These are phyloP conservation scores for Zea luxurians DNA, from an alignment of 176 grass and related monocot species.

Conservation along the genomic window DNA sequence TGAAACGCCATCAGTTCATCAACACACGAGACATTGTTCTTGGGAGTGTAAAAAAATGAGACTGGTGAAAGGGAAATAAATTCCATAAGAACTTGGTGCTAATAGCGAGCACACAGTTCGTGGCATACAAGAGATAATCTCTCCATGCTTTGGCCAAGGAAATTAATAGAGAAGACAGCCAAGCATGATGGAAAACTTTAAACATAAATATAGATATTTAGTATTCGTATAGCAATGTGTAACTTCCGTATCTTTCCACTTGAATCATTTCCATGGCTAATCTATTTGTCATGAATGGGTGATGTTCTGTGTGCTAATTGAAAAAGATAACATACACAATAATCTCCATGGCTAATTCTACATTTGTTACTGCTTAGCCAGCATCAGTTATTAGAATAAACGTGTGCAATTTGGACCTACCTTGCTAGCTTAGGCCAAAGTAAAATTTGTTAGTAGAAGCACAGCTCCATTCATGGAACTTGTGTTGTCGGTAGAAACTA, in stretches of 20 bases:
- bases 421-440: not conserved
- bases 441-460: not conserved
- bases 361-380: not conserved
- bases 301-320: not conserved
- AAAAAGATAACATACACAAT: not conserved
- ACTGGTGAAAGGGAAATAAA: not conserved
- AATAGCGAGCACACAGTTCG: not conserved
- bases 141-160: not conserved
- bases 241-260: not conserved
- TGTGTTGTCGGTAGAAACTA: not conserved
- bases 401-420: not conserved
- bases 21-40: not conserved
- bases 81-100: not conserved
- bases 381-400: not conserved
- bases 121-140: not conserved
- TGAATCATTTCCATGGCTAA: not conserved
- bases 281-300: not conserved
- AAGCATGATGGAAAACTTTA: not conserved
- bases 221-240: not conserved
- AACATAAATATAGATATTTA: not conserved
- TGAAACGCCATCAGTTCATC: conserved; percentile 6
- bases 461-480: not conserved
- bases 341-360: not conserved
- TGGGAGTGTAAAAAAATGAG: not conserved
- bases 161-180: not conserved